Base-by-base conservation (phyloP, 2,329 filamentous ascomycete species). In the Trichothecium sympodiale region DNA sequence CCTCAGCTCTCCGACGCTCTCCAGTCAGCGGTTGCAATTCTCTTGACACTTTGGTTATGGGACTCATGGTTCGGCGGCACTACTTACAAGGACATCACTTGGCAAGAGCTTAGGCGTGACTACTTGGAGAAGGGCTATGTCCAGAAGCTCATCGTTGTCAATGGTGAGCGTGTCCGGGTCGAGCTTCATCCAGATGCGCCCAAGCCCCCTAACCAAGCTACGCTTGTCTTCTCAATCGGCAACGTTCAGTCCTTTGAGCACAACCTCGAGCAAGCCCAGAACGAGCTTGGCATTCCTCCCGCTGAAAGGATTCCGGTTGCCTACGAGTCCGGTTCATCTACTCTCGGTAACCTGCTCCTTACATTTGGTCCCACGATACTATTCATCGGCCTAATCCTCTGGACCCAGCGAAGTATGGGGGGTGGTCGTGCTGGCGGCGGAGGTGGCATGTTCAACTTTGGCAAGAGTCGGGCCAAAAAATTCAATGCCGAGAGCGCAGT, bases 401-500 rank as follows among this genome's bases (percentile, higher is more conserved):
- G 77, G 68, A 69, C 88, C 36, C 82, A 83, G 37, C 72, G 83
- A 45, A 78, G 85, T 50, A 85, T 86, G 39, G 74, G 76, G 36
- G 75, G 76, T 36, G 75, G 75, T 41, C 77, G 70, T 42, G 77
- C 75, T 38, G 57, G 54, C 8, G 73, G 73, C 39, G 80, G 80
- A 51, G 86, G 40, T 23, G 40, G 88, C 45, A 83, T 96, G 53
- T 98, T 98, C 54, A 88, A 87, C 46, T 94, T 98, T 62, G 84
- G 88, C 47, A 89, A 91, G 71, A 95, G 87, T 61, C 80, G 85
- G 50, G 91, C 91, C 17, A 96, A 94, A 69, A 83, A 84, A 51
- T 98, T 96, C 69, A 98, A 95, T 58, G 88, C 95, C 48, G 91
- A 98, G 66, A 85, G 84, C 9, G 85, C 91, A 38, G 75, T 98